Conservation (phyloP, 2,329 filamentous ascomycete genomes). For the Diaporthe longicolla region DNA sequence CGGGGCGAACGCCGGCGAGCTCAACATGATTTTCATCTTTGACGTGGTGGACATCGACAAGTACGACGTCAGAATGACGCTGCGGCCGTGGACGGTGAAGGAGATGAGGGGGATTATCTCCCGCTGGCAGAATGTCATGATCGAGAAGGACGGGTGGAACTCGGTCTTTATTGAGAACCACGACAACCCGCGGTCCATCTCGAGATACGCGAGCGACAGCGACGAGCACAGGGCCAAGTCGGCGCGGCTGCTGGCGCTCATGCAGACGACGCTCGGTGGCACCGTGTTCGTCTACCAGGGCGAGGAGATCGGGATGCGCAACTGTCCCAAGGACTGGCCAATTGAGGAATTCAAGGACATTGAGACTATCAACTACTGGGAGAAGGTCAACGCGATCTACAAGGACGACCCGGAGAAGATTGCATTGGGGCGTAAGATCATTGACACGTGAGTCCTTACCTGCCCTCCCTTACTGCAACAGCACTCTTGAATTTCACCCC, state of each 20-base stretch:
- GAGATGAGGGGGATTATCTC: conserved; percentile 67
- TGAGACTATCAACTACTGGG: conserved; percentile 68
- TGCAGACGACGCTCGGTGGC: conserved; percentile 70
- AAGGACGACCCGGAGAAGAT: conserved; percentile 36
- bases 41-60: conserved; percentile 60
- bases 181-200: conserved; percentile 73
- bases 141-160: conserved; percentile 73
- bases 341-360: conserved; percentile 80
- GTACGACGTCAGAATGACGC: conserved; percentile 39
- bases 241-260: conserved; percentile 72
- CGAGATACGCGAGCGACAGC: conserved; percentile 66
- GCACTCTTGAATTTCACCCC: no score
- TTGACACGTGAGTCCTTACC: conserved; percentile 34
- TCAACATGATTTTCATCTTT: conserved; percentile 83
- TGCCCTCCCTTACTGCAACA: not conserved
- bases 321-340: conserved; percentile 69
- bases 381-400: conserved; percentile 48
- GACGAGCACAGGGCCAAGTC: conserved; percentile 63
- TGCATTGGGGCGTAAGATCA: conserved; percentile 30
- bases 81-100: conserved; percentile 59
- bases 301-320: conserved; percentile 77
- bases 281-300: conserved; percentile 80
- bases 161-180: conserved; percentile 77
- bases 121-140: conserved; percentile 73
- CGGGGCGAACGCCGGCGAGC: conserved; percentile 64